A percentile compares a stretch with the other conserved stretches of the same genome.
phyloP scores from a whole-genome alignment of 345 rosid species.

The Corchorus olitorius region DNA sequence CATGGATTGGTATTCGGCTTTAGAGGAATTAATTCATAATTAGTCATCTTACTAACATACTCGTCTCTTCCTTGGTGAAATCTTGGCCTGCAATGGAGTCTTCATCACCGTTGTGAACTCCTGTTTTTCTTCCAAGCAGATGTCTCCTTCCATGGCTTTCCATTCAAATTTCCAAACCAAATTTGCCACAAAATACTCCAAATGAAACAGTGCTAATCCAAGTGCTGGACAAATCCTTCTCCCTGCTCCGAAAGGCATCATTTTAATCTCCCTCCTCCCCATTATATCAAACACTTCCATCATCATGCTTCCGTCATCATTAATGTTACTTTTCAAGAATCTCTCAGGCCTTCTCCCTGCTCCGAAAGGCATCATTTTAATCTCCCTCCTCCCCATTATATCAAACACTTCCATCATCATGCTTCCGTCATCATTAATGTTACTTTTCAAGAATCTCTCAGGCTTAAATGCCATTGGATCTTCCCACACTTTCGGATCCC shows the following conservation, averaged over 20 bases:
- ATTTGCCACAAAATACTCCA: conserved; percentile 43
- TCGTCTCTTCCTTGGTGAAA: neutral
- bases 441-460: conserved; percentile 26
- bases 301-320: no score
- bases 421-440: conserved; percentile 2
- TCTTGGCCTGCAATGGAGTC: conserved; percentile 25
- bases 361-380: conserved; percentile 50
- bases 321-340: conserved; percentile 6
- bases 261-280: conserved; percentile 38
- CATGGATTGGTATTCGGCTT: no score
- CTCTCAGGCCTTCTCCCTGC: conserved; percentile 45
- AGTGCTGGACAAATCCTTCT: conserved; percentile 41
- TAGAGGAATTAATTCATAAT: no score
- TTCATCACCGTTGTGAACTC: conserved; percentile 37
- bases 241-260: conserved; percentile 49
- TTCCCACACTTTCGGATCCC: conserved; percentile 35
- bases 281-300: conserved; percentile 31
- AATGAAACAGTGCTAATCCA: conserved; percentile 31
- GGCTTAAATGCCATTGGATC: conserved; percentile 47
- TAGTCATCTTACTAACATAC: no score
- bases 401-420: conserved; percentile 22
- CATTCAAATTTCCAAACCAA: conserved; percentile 35
- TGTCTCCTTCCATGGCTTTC: conserved; percentile 29
- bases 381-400: conserved; percentile 35
- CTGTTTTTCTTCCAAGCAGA: conserved; percentile 27